Percentiles rank a stretch among this genome's conserved stretches.
phyloP scores from a whole-genome alignment of 257 asterid species.

The Rehmannia glutinosa region DNA sequence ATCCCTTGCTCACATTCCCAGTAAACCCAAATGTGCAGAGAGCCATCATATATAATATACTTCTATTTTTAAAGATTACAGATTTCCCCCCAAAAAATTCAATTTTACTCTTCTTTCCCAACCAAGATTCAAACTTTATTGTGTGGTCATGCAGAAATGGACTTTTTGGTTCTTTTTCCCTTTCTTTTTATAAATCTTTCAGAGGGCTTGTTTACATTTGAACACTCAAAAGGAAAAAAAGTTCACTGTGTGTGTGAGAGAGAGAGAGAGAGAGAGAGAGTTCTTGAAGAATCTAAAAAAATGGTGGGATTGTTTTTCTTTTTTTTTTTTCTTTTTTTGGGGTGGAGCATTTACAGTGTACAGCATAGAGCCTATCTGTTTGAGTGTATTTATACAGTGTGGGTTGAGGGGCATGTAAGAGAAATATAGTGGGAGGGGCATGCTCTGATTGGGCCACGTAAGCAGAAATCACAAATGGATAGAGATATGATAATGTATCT shows the following conservation, averaged over 20 bases:
- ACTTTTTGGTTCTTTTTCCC: not conserved
- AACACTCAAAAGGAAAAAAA: not conserved
- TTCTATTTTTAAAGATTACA: not conserved
- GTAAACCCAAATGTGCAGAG: conserved; percentile 52
- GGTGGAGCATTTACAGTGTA: conserved; percentile 11
- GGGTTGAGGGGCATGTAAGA: not conserved
- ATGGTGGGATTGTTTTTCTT: not conserved
- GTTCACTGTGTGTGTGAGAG: not conserved
- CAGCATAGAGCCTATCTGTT: not conserved
- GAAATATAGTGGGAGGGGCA: conserved; percentile 14
- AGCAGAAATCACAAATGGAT: conserved; percentile 53
- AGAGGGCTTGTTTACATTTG: not conserved
- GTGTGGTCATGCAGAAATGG: not conserved
- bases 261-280: not conserved
- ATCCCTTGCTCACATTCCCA: conserved; percentile 45
- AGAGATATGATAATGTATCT: conserved; percentile 40
- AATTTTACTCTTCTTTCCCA: not conserved
- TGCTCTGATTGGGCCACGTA: conserved; percentile 53
- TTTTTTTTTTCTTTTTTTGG: too few relatives aligned
- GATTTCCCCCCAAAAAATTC: not conserved
- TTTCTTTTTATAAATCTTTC: too few relatives aligned
- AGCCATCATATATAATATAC: conserved; percentile 42
- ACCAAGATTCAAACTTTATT: conserved; percentile 4
- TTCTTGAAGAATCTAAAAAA: not conserved
- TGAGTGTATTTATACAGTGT: not conserved